A percentile compares a stretch with the other conserved stretches of the same genome.
Conservation (phyloP, 257 asterid species). For the Scutellaria baicalensis region DNA sequence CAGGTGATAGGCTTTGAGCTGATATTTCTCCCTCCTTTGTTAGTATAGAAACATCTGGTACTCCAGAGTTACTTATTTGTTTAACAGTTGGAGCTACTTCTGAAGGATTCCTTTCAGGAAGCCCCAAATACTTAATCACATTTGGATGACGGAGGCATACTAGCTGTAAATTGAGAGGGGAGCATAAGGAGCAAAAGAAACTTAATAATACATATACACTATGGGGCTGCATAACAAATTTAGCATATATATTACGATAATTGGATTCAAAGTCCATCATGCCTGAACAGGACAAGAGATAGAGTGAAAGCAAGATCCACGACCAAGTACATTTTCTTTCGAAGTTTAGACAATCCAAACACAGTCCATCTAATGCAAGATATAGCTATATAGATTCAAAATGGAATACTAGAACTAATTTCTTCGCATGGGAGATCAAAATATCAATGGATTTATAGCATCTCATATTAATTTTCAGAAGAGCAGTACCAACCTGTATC, state of each 20-base stretch:
- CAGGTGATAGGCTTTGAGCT: slow-evolving; percentile 49
- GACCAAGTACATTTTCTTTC: background rate
- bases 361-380: background rate
- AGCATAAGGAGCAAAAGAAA: slow-evolving; percentile 11
- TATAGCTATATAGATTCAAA: background rate
- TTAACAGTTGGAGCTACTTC: slow-evolving; percentile 24
- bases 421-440: background rate
- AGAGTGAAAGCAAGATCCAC: background rate
- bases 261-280: background rate
- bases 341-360: background rate
- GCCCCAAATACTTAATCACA: slow-evolving; percentile 59
- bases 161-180: slow-evolving; percentile 44
- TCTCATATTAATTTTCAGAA: background rate
- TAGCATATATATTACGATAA: background rate
- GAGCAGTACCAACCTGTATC: slow-evolving; percentile 50
- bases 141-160: slow-evolving; percentile 53
- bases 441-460: slow-evolving; percentile 3
- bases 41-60: slow-evolving; percentile 24
- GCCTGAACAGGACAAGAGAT: background rate
- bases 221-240: background rate
- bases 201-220: background rate
- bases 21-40: slow-evolving; percentile 43
- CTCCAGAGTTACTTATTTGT: slow-evolving; percentile 23
- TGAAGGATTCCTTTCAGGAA: slow-evolving; percentile 45
- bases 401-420: slow-evolving; percentile 1